Base-by-base conservation (phyloP, 2,329 filamentous ascomycete species). In the Lojkania enalia region DNA sequence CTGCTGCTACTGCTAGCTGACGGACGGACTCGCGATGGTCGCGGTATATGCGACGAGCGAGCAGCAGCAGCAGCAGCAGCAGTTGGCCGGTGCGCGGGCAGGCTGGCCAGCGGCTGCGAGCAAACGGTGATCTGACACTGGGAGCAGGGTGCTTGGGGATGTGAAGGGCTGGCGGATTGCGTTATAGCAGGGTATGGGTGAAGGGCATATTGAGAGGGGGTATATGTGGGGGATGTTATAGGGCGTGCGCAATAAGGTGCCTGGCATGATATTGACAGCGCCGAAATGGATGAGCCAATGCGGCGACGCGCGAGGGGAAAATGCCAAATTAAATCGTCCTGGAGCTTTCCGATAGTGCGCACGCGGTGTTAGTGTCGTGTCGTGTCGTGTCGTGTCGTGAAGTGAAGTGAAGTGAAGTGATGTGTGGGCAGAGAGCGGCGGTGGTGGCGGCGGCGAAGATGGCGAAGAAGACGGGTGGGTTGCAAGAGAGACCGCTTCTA, bases 181-280 rank as follows among this genome's bases (percentile, higher is more conserved):
- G 52, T 46, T 63, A 55, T 54, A 55, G 41, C 58, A 55, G 47
- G 53, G 51, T 42, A 44, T 55, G 44, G 44, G 39, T 46, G 51
- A 46, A 54, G 49, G 45, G 42, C 48, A 52, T 57, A 51, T 51
- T 54, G 52, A 49, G 47, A 38, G 47, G 50, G 55, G 55, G 43
- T 63, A 62, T 65, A 66, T 52, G 58, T 64, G 60, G 54, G 54
- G 53, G 50, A 36, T 29, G 27, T 19, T 64, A 64, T 64, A 57
- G 52, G 48, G 18, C 42, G 39, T 54, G 16, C 11, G 20, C 49
- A 49, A 53, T 45, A 40, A 48, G 45, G 48, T 52, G 40, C 44
- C 49, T 46, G 48, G 55, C 50, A 48, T 49, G 51, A 49, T 46
- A 47, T 49, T 49, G 46, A 45, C 18, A 49, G 44, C 44, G 43